phyloP scores from a whole-genome alignment of 192 early-diverging fungal species.

The Podila minutissima region DNA sequence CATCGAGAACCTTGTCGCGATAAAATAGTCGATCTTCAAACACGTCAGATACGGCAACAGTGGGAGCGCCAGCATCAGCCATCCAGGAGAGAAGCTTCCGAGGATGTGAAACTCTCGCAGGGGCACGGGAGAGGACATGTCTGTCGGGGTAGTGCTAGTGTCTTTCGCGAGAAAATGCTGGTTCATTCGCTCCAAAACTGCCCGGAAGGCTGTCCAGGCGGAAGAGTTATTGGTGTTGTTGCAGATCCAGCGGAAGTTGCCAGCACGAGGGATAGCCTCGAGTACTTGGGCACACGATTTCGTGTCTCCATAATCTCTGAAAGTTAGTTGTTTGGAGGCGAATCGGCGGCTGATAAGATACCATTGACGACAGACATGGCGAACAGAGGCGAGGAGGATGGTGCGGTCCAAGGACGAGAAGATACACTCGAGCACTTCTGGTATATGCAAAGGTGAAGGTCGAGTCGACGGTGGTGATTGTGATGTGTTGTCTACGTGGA shows the following conservation, averaged over 20 bases:
- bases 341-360: neutral
- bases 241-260: neutral
- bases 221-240: neutral
- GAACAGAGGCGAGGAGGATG: neutral
- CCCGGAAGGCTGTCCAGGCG: neutral
- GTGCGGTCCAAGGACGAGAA: neutral
- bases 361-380: neutral
- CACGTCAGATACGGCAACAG: neutral
- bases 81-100: neutral
- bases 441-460: neutral
- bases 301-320: neutral
- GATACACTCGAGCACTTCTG: neutral
- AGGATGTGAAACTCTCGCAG: constrained; percentile 1
- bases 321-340: neutral
- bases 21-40: neutral
- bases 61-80: neutral
- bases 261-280: neutral
- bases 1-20: neutral
- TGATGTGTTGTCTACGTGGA: no score
- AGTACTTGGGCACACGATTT: neutral
- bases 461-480: no score
- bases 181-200: neutral
- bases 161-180: neutral
- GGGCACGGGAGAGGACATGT: neutral
- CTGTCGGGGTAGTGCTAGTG: neutral